Conservation (phyloP, 2,329 filamentous ascomycete species). For the Chrysosphaeria jannelii region DNA sequence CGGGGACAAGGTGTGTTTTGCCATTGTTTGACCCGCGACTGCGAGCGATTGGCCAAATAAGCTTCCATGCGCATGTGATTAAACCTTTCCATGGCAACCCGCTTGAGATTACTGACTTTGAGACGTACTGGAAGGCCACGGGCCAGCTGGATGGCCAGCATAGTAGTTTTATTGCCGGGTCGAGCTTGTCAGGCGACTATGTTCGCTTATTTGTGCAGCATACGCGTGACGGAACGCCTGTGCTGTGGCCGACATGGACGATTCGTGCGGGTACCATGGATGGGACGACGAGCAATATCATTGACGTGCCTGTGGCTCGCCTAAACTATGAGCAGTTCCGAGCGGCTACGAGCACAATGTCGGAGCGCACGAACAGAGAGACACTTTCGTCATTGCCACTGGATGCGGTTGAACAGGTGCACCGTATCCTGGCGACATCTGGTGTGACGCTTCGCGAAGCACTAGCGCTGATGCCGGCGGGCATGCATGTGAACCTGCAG, state of each 20-base stretch:
- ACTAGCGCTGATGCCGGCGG: conserved; percentile 39
- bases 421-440: conserved; percentile 40
- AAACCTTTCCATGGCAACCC: conserved; percentile 84
- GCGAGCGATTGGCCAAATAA: conserved; percentile 74
- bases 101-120: conserved; percentile 89
- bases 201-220: conserved; percentile 75
- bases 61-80: conserved; percentile 84
- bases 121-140: conserved; percentile 97
- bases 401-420: conserved; percentile 30
- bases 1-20: conserved; percentile 48
- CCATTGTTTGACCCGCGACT: conserved; percentile 81
- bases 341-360: conserved; percentile 15
- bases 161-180: conserved; percentile 73
- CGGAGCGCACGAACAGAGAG: conserved; percentile 14
- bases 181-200: conserved; percentile 87
- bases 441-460: conserved; percentile 59
- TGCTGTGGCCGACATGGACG: conserved; percentile 67
- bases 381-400: conserved; percentile 15
- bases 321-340: conserved; percentile 46
- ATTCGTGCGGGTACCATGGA: conserved; percentile 26
- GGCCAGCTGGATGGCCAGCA: conserved; percentile 70
- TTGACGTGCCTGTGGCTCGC: conserved; percentile 58
- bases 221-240: conserved; percentile 60
- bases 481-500: conserved; percentile 76
- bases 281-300: conserved; percentile 5